Evolutionary conservation across 1,139 yeast genomes (phyloP), one percentile per base, ranked within the genome.

Genomic region (Pichia kudriavzevii): DNA sequence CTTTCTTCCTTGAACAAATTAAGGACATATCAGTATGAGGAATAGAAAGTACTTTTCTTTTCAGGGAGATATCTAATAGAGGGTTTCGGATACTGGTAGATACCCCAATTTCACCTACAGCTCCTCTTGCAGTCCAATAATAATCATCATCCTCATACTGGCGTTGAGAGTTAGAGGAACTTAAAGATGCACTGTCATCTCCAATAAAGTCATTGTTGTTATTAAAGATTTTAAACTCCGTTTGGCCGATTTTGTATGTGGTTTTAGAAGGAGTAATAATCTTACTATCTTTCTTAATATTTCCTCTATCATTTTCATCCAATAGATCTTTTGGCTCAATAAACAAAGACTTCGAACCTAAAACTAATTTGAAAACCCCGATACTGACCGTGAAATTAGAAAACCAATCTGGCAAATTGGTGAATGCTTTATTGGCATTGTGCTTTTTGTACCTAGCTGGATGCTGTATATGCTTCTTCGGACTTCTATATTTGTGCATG

Each of bases 301-400:
- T 47, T 17, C 45, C 30, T 22, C 44, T 18, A 22, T 31, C 22
- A 7, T 21, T 10, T 24, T 39, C 44, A 19, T 31, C 27, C 2
- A 40, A 6, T 2, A 42, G 16, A 4, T 41, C 39, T 4, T 37
- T 26, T 22, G 26, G 24, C 4, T 69, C 75, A 43, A 78, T 65
- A 34, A 79, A 61, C 0, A 78, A 67, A 1, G 85, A 78, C 33
- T 83, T 63, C 0, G 83, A 67, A 0, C 84, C 85, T 7, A 77
- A 39, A 8, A 57, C 48, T 0, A 75, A 31, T 4, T 52, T 50
- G 4, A 68, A 48, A 4, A 58, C 50, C 2, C 53, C 44, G 1
- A 71, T 34, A 5, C 49, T 52, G 4, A 74, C 18, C 20, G 59
- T 58, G 8, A 64, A 37, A 7, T 57, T 61, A 15, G 66, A 56